Evolutionary conservation across 192 early-diverging fungal species (phyloP).

Genomic region (Rhizophagus clarus): DNA sequence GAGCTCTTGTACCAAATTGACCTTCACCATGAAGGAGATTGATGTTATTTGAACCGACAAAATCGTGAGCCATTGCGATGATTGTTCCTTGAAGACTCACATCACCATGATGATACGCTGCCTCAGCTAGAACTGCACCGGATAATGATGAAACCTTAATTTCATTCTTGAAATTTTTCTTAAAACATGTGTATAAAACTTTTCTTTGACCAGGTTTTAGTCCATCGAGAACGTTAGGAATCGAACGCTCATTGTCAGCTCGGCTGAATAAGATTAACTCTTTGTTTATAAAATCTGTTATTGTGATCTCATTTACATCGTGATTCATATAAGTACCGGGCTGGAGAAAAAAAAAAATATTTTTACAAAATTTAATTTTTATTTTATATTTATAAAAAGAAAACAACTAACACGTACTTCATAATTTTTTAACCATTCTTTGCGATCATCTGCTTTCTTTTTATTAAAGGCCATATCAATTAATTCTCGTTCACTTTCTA

Average conservation of each 20-base stretch:
- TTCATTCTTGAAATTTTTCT: conserved; percentile 80
- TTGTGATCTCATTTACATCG: conserved; percentile 69
- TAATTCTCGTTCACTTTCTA: conserved; percentile 67
- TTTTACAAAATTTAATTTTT: too few species aligned
- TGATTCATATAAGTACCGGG: conserved; percentile 95
- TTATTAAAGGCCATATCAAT: conserved; percentile 98
- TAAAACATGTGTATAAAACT: conserved; percentile 86
- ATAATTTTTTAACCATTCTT: conserved; percentile 87
- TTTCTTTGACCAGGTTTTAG: conserved; percentile 78
- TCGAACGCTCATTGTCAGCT: conserved; percentile 93
- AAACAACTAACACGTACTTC: conserved; percentile 34
- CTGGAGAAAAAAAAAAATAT: too few species aligned
- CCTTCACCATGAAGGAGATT: conserved; percentile 82
- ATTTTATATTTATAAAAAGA: too few species aligned
- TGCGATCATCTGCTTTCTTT: conserved; percentile 91
- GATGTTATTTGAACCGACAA: conserved; percentile 95
- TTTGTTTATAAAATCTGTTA: conserved; percentile 92
- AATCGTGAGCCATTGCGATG: conserved; percentile 92
- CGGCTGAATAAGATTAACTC: conserved; percentile 94
- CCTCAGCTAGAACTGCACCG: conserved; percentile 86
- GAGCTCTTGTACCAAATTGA: conserved; percentile 89
- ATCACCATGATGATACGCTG: conserved; percentile 97
- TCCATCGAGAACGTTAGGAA: conserved; percentile 72
- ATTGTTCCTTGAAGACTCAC: conserved; percentile 80
- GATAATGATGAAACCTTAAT: conserved; percentile 76